Base-by-base conservation (phyloP, 148 eudicot species). In the Cornus suecica region DNA sequence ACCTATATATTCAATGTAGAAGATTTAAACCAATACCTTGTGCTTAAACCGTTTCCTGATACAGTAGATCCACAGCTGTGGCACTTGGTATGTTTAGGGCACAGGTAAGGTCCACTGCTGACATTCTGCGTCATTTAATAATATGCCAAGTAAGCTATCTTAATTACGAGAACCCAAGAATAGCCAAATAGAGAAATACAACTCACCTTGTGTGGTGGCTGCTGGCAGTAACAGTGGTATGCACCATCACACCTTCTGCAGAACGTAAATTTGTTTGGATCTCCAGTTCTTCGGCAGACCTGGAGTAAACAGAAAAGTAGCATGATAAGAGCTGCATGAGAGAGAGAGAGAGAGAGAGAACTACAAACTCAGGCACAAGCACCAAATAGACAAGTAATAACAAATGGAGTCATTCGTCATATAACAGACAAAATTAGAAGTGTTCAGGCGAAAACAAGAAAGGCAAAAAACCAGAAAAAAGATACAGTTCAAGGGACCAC, bases 161-260 rank as follows among this genome's bases (percentile, higher is more conserved):
- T 54, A 6, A 76, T 26, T 10, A 72, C 37, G 0, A 16, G 20
- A 58, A 22, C 9, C 62, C 62, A 58, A 3, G 23, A 58, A 58
- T 58, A 52, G 42, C 42, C 58, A 20, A 52, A 15, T 52, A 52
- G 62, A 48, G 25, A 18, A 58, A 22, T 48, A 60, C 61, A 16
- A 51, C 25, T 27, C 41, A 92, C 99, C 99, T 95, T 95, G 74
- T 95, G 99, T 8, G 99, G 99, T 77, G 99, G 97, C 72, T 95
- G 99, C 93, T 88, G 92, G 69, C 99, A 95, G 79, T 95, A 92
- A 85, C 99, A 95, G 70, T 95, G 99, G 79, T 88, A 86, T 67
- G 97, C 99, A 71, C 90, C 99, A 87, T 95, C 99, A 74, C 99
- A 95, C 82, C 99, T 91, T 82, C 83, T 87, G 88, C 99, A 95